Evolutionary conservation across 2,329 filamentous ascomycete species (phyloP), one percentile per base, ranked within the genome.

Genomic region (Diaporthe velutina): DNA sequence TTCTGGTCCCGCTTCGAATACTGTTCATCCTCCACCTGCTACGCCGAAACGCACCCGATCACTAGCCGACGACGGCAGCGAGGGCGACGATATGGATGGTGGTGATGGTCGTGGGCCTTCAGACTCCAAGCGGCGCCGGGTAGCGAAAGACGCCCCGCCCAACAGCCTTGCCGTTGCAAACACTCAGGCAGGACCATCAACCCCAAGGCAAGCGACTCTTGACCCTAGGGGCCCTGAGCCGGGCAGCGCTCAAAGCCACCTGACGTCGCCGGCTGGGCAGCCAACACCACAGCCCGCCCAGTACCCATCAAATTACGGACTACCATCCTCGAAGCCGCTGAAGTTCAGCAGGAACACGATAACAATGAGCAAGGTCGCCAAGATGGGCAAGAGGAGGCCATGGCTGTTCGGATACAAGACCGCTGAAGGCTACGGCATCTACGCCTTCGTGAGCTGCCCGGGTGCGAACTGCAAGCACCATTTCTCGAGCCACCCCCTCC

Each of bases 351-450:
- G 38, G 3, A 52, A 42, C n/a, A n/a, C 42, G 3, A 35, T 71
- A 9, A 15, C 28, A 17, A 61, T 57, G 55, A 42, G 42, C 42
- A 52, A 40, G 48, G 6, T 71, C 30, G 12, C 19, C 30, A 61
- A 40, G 40, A 71, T 61, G 70, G 68, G 55, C 38, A 61, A 52
- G 35, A 22, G 17, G n/a, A 33, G 55, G 38, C 70, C 70, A 1
- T 71, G 70, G 55, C 8, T 61, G n/a, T 71, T 61, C 7, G 55
- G 48, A 4, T 52, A 42, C 33, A 33, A 12, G 35, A 50, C 70
- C 8, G n/a, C 25, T 3, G 30, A 58, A 4, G 70, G 55, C 55
- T 35, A 61, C 48, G 55, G 70, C n/a, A 22, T 71, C 42, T 61
- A 71, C 17, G 55, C 70, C 13, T 40, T 71, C 28, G 17, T 33